phyloP scores from a whole-genome alignment of 108 stramenopile species.

The Nitzschia putrida region DNA sequence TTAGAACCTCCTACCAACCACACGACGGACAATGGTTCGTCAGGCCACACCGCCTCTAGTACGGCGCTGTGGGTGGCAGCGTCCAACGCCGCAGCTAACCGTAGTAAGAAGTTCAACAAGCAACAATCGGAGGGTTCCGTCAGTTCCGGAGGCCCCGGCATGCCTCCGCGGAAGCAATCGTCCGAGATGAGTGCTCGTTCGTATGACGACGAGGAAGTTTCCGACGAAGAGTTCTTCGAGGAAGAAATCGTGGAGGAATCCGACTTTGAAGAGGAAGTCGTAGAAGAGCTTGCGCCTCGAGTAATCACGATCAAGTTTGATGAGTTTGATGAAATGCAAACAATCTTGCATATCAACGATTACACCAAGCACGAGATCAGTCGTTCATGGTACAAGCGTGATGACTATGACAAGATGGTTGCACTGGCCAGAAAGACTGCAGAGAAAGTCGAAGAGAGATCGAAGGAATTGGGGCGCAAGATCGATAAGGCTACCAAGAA shows the following conservation, averaged over 20 bases:
- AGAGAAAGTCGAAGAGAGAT: conserved; percentile 28
- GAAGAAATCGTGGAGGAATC: conserved; percentile 16
- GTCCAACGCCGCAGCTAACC: conserved; percentile 12
- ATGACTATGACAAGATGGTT: conserved; percentile 46
- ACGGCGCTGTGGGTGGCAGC: conserved; percentile 21
- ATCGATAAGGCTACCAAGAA: conserved; percentile 26
- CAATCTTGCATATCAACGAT: conserved; percentile 41
- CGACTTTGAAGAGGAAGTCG: conserved; percentile 6
- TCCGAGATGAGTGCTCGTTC: not conserved
- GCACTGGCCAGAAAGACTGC: conserved; percentile 35
- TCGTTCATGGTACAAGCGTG: conserved; percentile 34
- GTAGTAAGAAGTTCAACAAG: not conserved
- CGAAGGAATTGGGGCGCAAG: conserved; percentile 28
- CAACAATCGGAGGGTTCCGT: not conserved
- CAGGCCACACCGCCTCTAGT: conserved; percentile 12
- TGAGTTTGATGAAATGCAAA: conserved; percentile 44
- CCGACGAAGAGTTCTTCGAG: conserved; percentile 10
- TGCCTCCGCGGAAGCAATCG: not conserved
- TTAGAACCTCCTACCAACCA: not conserved
- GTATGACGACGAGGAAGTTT: not conserved
- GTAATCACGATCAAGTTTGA: conserved; percentile 34
- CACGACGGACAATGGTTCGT: not conserved
- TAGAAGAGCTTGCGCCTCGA: conserved; percentile 25
- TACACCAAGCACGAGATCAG: conserved; percentile 38
- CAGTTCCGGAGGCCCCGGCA: not conserved